Evolutionary conservation across 1,139 yeast species (phyloP).

Genomic region (Debaryomycetaceae sp.): DNA sequence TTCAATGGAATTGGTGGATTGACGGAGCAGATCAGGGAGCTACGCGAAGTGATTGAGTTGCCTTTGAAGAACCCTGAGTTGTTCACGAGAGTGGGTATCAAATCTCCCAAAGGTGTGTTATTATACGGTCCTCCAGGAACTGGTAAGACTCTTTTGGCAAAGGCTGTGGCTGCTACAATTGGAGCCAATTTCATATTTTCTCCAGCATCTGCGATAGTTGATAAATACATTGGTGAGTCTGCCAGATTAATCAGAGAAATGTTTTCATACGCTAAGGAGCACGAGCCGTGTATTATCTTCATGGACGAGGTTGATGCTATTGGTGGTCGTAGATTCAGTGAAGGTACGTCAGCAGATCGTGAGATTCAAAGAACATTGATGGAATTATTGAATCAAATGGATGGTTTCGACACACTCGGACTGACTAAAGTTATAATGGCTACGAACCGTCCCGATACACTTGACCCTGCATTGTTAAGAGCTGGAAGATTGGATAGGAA

Average conservation of each 20-base stretch:
- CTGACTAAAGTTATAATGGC: conserved; percentile 99
- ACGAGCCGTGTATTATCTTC: conserved; percentile 97
- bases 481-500: conserved; percentile 98
- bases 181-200: conserved; percentile 98
- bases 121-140: conserved; percentile 99
- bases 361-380: conserved; percentile 98
- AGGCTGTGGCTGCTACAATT: conserved; percentile 97
- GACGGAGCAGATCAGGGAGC: conserved; percentile 91
- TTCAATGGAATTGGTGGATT: conserved; percentile 97
- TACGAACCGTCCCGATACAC: conserved; percentile 96
- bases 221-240: conserved; percentile 97
- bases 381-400: conserved; percentile 98
- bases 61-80: conserved; percentile 97
- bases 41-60: conserved; percentile 95
- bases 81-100: conserved; percentile 92
- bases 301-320: conserved; percentile 99
- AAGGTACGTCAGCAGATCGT: conserved; percentile 98
- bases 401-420: conserved; percentile 95
- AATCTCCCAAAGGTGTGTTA: conserved; percentile 96
- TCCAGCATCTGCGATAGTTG: conserved; percentile 98
- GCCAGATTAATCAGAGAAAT: conserved; percentile 96
- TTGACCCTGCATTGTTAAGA: conserved; percentile 97
- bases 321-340: conserved; percentile 97
- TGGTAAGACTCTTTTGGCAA: conserved; percentile 92
- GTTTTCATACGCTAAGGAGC: conserved; percentile 98